A percentile compares a stretch with the other conserved stretches of the same genome.
Conservation (phyloP, 164 flowering plant genomes). For the Buxus sempervirens region DNA sequence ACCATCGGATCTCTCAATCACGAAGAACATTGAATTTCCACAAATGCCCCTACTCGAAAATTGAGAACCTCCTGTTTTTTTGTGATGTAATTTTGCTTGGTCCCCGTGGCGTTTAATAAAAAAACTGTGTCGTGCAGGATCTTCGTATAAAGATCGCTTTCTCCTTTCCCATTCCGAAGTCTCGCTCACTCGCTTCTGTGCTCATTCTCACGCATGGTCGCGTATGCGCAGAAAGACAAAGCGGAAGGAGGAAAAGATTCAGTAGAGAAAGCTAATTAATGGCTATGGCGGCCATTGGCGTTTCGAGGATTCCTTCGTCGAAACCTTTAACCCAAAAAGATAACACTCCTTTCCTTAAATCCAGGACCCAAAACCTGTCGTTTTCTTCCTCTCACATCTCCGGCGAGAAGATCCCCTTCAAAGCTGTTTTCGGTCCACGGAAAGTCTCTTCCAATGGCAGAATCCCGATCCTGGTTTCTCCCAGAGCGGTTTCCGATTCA, state of each 20-base stretch:
- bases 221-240: background rate
- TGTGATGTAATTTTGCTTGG: background rate
- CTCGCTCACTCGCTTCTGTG: background rate
- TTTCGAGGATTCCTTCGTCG: constrained; percentile 24
- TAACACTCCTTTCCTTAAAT: constrained; percentile 10
- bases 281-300: constrained; percentile 45
- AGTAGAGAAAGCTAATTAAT: background rate
- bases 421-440: background rate
- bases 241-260: background rate
- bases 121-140: constrained; percentile 1
- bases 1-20: no score
- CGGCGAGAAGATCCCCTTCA: constrained; percentile 29
- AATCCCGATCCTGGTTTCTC: constrained; percentile 47
- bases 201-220: background rate
- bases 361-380: constrained; percentile 17
- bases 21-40: no score
- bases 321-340: constrained; percentile 4
- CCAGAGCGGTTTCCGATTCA: constrained; percentile 85
- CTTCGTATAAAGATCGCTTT: background rate
- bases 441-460: constrained; percentile 9
- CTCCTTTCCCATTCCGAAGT: background rate
- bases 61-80: no score
- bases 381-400: constrained; percentile 39
- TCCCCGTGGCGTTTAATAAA: background rate
- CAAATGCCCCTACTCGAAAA: no score